Evolutionary conservation across 345 rosid species (phyloP).

Genomic region (Eucalyptus decipiens): DNA sequence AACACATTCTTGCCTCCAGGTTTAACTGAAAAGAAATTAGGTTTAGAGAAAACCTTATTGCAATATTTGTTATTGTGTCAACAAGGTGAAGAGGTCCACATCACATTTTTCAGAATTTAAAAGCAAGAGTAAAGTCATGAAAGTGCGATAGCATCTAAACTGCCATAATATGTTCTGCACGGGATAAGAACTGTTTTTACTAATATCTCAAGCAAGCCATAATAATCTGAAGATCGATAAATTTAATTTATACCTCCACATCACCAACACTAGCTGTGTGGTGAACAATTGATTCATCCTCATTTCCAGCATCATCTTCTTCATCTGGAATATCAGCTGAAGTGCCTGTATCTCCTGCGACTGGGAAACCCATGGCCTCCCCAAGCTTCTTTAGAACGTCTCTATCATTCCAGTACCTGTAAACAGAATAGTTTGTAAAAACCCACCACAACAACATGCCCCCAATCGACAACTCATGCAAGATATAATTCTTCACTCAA

Average conservation of each 20-base stretch:
- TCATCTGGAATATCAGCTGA: constrained; percentile 55
- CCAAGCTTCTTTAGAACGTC: constrained; percentile 82
- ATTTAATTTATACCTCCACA: constrained; percentile 47
- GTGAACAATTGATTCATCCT: constrained; percentile 91
- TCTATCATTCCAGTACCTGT: constrained; percentile 93
- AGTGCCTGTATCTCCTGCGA: constrained; percentile 50
- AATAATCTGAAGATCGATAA: background rate
- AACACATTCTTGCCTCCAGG: background rate
- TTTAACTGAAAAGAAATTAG: background rate
- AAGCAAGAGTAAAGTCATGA: background rate
- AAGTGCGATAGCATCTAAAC: background rate
- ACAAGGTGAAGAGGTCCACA: background rate
- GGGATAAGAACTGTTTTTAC: background rate
- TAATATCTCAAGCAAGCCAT: background rate
- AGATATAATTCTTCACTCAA: background rate
- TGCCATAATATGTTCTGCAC: background rate
- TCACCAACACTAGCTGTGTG: constrained; percentile 90
- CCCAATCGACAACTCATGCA: background rate
- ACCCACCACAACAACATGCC: background rate
- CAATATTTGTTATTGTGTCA: background rate
- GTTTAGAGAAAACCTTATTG: background rate
- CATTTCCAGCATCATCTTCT: constrained; percentile 62
- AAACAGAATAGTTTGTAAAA: background rate
- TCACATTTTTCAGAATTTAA: background rate
- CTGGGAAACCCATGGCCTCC: constrained; percentile 94